Evolutionary conservation across 140 eudicot genomes (phyloP).

Genomic region (Oenanthe javanica): DNA sequence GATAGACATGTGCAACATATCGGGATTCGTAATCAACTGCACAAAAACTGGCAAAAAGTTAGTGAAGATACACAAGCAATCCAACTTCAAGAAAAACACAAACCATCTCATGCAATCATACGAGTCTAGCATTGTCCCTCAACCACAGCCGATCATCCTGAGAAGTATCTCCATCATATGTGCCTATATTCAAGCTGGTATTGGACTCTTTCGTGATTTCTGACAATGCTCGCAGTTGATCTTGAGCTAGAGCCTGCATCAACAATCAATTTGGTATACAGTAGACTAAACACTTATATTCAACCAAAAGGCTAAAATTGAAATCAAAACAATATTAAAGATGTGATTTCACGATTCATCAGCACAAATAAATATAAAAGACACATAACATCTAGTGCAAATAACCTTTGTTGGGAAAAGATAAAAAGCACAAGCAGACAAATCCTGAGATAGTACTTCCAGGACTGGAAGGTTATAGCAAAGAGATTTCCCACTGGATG

Average conservation of each 20-base stretch:
- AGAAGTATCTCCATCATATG: conserved; percentile 94
- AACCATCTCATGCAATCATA: conserved; percentile 15
- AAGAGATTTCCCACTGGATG: conserved; percentile 98
- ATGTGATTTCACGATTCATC: neutral
- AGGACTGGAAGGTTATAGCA: conserved; percentile 92
- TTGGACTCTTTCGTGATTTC: conserved; percentile 45
- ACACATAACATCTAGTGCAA: neutral
- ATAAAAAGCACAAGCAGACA: conserved; percentile 76
- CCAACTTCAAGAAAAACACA: conserved; percentile 6
- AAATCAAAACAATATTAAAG: neutral
- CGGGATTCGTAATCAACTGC: conserved; percentile 97
- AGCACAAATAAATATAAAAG: neutral
- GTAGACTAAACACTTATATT: neutral
- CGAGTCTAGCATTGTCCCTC: conserved; percentile 84
- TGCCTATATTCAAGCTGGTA: conserved; percentile 56
- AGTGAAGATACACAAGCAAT: conserved; percentile 2
- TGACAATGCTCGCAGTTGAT: conserved; percentile 71
- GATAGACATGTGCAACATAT: conserved; percentile 90
- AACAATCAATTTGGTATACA: neutral
- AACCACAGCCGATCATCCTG: conserved; percentile 67
- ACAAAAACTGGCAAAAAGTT: conserved; percentile 19
- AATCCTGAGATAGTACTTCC: conserved; percentile 61
- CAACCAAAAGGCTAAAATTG: neutral
- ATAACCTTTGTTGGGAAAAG: conserved; percentile 94
- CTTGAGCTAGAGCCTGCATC: conserved; percentile 97